A percentile compares a stretch with the other conserved stretches of the same genome.
Conservation (phyloP, 371 early-diverging fungal genomes). For the Blakeslea trispora region DNA sequence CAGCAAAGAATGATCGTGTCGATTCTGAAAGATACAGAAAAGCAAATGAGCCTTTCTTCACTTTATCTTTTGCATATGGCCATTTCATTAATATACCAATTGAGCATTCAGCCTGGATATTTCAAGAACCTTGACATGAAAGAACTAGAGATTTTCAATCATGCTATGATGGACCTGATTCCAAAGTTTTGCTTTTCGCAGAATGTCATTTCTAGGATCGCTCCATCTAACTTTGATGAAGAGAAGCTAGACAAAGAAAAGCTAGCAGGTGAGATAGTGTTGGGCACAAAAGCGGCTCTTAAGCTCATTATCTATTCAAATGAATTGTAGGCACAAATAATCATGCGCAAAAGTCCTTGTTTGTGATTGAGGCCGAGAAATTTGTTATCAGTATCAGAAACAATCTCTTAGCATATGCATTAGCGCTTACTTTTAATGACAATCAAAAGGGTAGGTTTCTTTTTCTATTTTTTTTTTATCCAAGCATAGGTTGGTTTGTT, state of each 20-base stretch:
- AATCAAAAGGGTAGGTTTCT: constrained; percentile 28
- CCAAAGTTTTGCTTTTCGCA: constrained; percentile 21
- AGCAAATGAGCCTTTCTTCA: constrained; percentile 37
- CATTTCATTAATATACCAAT: constrained; percentile 43
- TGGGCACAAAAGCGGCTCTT: background rate
- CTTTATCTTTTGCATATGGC: constrained; percentile 48
- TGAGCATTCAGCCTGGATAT: constrained; percentile 35
- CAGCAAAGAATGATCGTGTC: constrained; percentile 57
- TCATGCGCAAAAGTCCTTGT: background rate
- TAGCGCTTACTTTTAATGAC: constrained; percentile 36
- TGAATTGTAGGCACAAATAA: background rate
- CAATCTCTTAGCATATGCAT: constrained; percentile 48
- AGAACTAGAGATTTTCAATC: constrained; percentile 10
- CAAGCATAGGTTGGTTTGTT: too few relatives aligned
- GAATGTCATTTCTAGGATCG: constrained; percentile 19
- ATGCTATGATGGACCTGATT: constrained; percentile 14
- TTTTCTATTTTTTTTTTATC: too few relatives aligned
- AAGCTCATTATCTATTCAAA: background rate
- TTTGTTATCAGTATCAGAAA: constrained; percentile 21
- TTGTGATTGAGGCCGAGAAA: constrained; percentile 15
- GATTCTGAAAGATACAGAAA: constrained; percentile 52
- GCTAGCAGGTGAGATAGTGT: constrained; percentile 10
- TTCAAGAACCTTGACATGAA: constrained; percentile 21
- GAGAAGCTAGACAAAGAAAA: constrained; percentile 12
- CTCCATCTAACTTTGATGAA: constrained; percentile 9